Evolutionary conservation across 2,329 filamentous ascomycete species (phyloP).

Genomic region (Epichloe glyceriae): DNA sequence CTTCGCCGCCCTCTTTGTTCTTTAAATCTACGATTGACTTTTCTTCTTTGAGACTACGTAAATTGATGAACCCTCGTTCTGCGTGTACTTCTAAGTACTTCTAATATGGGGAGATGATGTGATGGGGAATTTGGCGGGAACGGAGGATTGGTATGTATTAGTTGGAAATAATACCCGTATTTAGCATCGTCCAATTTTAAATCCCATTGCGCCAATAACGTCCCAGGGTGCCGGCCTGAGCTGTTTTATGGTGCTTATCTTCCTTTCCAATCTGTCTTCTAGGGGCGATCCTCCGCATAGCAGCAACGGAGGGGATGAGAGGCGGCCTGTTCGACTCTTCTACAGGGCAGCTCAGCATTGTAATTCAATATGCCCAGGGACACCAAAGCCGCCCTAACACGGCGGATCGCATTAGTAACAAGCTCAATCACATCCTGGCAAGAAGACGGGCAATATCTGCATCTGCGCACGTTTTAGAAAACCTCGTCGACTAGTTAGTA

Average conservation of each 20-base stretch:
- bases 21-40: conserved; percentile 24
- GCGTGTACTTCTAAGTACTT: neutral
- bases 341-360: too few species aligned
- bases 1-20: conserved; percentile 34
- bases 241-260: neutral
- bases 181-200: neutral
- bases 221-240: neutral
- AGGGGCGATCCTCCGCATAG: too few species aligned
- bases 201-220: neutral
- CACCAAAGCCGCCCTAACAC: too few species aligned
- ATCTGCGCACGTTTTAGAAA: too few species aligned
- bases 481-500: too few species aligned
- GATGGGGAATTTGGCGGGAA: neutral
- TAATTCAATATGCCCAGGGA: too few species aligned
- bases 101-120: neutral
- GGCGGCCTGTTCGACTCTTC: too few species aligned
- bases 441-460: too few species aligned
- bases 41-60: neutral
- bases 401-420: too few species aligned
- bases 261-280: too few species aligned
- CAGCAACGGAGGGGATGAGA: too few species aligned
- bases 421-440: too few species aligned
- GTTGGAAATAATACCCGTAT: neutral
- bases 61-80: neutral
- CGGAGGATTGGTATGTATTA: neutral